Evolutionary conservation across 2,329 filamentous ascomycete species (phyloP).

Genomic region (Paraphaeosphaeria minitans): DNA sequence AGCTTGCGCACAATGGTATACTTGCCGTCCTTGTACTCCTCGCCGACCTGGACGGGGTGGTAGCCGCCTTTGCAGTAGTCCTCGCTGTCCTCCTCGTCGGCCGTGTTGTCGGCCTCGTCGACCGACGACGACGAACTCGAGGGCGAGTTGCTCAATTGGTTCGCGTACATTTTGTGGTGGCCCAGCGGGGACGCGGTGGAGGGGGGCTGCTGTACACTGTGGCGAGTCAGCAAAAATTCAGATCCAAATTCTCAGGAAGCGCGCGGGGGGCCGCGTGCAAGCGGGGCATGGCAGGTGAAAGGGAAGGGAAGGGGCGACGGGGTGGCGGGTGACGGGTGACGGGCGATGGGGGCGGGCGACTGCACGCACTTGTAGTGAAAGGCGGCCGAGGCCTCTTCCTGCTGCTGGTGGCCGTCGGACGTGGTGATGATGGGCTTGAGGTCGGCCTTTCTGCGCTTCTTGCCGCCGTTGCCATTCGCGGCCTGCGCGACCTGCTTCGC

Average conservation of each 20-base stretch:
- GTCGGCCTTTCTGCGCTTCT: conserved; percentile 76
- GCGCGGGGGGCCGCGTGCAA: conserved; percentile 7
- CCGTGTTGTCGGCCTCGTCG: conserved; percentile 85
- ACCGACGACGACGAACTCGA: conserved; percentile 79
- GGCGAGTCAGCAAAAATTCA: conserved; percentile 28
- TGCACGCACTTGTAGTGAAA: conserved; percentile 50
- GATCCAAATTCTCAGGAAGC: conserved; percentile 7
- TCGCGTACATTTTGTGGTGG: conserved; percentile 56
- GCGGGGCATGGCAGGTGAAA: conserved; percentile 5
- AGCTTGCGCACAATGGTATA: conserved; percentile 97
- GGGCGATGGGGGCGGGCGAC: conserved; percentile 2
- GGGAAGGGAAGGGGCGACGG: too few species aligned
- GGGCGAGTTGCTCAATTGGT: conserved; percentile 72
- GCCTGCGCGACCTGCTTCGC: conserved; percentile 68
- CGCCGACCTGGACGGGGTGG: conserved; percentile 91
- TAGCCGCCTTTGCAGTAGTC: conserved; percentile 99
- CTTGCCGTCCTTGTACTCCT: conserved; percentile 96
- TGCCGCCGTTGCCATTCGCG: conserved; percentile 61
- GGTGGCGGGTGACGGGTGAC: too few species aligned
- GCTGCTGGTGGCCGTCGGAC: conserved; percentile 55
- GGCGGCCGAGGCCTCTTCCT: conserved; percentile 50
- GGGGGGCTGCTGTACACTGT: conserved; percentile 38
- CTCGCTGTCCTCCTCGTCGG: conserved; percentile 97
- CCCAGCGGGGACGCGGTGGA: conserved; percentile 57
- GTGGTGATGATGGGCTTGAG: conserved; percentile 75